phyloP scores from a whole-genome alignment of 352 stramenopile genomes.

The Pythium aristosporum region DNA sequence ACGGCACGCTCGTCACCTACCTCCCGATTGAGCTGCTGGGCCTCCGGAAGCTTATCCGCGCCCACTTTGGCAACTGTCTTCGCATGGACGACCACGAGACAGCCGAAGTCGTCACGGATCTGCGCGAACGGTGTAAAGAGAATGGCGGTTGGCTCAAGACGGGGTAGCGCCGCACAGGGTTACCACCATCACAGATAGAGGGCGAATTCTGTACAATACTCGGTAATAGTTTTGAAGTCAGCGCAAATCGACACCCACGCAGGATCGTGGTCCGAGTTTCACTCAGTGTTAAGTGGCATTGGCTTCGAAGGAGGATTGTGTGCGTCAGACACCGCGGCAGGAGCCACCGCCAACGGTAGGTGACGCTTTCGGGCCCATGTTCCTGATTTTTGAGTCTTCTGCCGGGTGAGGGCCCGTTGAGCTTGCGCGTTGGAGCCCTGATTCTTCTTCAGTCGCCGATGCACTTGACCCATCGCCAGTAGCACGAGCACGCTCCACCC shows the following conservation, averaged over 20 bases:
- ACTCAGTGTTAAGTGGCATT: no score
- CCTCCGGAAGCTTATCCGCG: conserved; percentile 47
- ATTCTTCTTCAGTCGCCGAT: conserved; percentile 3
- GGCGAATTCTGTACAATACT: background rate
- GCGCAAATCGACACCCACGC: background rate
- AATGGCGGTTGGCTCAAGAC: conserved; percentile 71
- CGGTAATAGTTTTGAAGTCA: conserved; percentile 1
- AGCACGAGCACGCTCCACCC: conserved; percentile 18
- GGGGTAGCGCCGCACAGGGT: conserved; percentile 8
- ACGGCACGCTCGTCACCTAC: conserved; percentile 43
- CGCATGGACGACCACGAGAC: conserved; percentile 70
- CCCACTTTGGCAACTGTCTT: conserved; percentile 53
- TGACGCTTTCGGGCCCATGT: background rate
- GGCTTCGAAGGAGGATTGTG: background rate
- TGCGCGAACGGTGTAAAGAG: conserved; percentile 43
- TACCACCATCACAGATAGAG: background rate
- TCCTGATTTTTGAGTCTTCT: background rate
- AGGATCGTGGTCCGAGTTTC: no score
- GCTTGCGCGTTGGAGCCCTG: background rate
- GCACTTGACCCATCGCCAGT: background rate
- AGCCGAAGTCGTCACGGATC: conserved; percentile 56
- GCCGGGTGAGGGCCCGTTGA: conserved; percentile 11
- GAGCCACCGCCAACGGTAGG: background rate
- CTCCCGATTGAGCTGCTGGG: conserved; percentile 68
- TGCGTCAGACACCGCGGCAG: background rate